Percentiles rank a stretch among this genome's conserved stretches.
phyloP scores from a whole-genome alignment of 208 protist species.

The Trypanosomatidae sp. region DNA sequence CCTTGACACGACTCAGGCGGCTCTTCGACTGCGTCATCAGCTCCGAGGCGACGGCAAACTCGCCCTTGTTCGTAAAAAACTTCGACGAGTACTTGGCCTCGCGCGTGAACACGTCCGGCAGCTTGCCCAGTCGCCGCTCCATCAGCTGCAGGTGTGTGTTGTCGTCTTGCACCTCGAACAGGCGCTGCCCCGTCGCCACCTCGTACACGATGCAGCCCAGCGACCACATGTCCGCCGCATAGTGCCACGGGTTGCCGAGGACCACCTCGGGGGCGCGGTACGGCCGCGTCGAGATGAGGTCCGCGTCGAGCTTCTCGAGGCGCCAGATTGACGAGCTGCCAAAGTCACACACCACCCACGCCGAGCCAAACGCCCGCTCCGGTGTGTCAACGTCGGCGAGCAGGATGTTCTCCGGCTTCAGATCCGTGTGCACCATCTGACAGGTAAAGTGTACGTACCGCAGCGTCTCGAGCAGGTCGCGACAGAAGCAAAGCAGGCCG shows the following conservation, averaged over 20 bases:
- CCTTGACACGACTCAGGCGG: slow-evolving; percentile 14
- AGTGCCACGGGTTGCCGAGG: slow-evolving; percentile 77
- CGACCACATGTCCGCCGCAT: slow-evolving; percentile 90
- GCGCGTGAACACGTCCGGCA: slow-evolving; percentile 35
- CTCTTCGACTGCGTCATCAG: slow-evolving; percentile 18
- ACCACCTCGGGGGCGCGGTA: slow-evolving; percentile 89
- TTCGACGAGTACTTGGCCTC: slow-evolving; percentile 23
- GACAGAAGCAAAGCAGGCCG: slow-evolving; percentile 37
- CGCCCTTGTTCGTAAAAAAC: slow-evolving; percentile 38
- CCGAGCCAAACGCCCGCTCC: slow-evolving; percentile 25
- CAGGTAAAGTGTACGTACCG: slow-evolving; percentile 69
- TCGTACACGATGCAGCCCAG: slow-evolving; percentile 90
- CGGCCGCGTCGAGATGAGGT: slow-evolving; percentile 82
- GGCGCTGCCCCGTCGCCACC: slow-evolving; percentile 74
- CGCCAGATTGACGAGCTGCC: slow-evolving; percentile 71
- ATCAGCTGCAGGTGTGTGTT: slow-evolving; percentile 73
- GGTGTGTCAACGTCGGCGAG: slow-evolving; percentile 37
- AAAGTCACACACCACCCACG: slow-evolving; percentile 82
- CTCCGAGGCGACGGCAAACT: slow-evolving; percentile 25
- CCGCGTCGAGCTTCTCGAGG: slow-evolving; percentile 48
- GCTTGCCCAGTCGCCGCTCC: slow-evolving; percentile 35
- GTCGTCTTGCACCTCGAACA: slow-evolving; percentile 87
- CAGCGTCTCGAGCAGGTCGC: slow-evolving; percentile 65
- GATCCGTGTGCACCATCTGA: slow-evolving; percentile 92
- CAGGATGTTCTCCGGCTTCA: slow-evolving; percentile 96